Conservation (phyloP, 345 rosid species). For the Brassica juncea region DNA sequence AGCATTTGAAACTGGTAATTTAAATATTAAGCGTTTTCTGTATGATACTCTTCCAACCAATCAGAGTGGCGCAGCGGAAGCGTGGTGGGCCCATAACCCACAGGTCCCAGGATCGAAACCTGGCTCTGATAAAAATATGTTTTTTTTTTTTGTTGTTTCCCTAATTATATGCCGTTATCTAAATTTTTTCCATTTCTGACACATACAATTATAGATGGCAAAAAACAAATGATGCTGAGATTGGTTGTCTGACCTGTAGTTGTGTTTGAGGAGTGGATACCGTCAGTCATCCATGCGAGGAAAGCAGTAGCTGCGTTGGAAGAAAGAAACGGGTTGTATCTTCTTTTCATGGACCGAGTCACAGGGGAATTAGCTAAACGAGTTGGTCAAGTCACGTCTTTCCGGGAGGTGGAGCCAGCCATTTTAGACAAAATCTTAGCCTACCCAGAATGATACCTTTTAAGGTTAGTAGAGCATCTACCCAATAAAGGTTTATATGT, state of each 20-base stretch:
- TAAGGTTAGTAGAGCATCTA: slow-evolving; percentile 28
- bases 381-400: slow-evolving; percentile 51
- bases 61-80: slow-evolving; percentile 75
- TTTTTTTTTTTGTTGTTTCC: neutral
- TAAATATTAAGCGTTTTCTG: neutral
- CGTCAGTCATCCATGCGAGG: slow-evolving; percentile 62
- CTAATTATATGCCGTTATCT: neutral
- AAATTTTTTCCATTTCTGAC: neutral
- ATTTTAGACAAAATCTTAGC: slow-evolving; percentile 45
- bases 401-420: slow-evolving; percentile 55
- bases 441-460: slow-evolving; percentile 30
- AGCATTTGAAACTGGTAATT: slow-evolving; percentile 60
- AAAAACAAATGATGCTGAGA: slow-evolving; percentile 8
- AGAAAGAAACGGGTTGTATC: slow-evolving; percentile 71
- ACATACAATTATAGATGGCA: neutral
- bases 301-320: slow-evolving; percentile 68
- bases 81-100: slow-evolving; percentile 88
- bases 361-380: slow-evolving; percentile 63
- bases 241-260: slow-evolving; percentile 46
- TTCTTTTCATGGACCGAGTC: slow-evolving; percentile 79
- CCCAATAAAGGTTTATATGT: neutral
- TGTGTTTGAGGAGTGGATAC: slow-evolving; percentile 74
- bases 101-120: slow-evolving; percentile 86
- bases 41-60: neutral
- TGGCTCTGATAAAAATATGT: slow-evolving; percentile 45